Percentiles rank a stretch among this genome's conserved stretches.
These are phyloP conservation scores for Dunaliella salina DNA, from an alignment of 163 green algal genomes.

Conservation along the genomic window DNA sequence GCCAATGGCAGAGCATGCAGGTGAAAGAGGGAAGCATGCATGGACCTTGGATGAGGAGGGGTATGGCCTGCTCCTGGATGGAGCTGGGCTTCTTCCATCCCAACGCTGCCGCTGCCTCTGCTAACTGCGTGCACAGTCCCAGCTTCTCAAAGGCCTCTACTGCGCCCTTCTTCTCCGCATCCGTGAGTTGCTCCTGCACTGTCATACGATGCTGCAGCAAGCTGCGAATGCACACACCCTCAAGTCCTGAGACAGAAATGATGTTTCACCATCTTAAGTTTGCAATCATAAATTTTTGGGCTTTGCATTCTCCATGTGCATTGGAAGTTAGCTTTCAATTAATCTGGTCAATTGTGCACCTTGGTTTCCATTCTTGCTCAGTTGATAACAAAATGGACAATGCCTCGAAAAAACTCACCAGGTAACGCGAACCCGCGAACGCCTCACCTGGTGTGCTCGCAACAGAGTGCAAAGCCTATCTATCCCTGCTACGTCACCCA, in stretches of 20 bases:
- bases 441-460: too few species aligned
- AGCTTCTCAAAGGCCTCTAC: slow-evolving; percentile 67
- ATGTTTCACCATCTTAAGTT: background rate
- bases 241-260: too few species aligned
- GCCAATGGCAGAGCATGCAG: too few species aligned
- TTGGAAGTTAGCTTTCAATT: too few species aligned
- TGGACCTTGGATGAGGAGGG: slow-evolving; percentile 72
- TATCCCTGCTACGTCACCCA: background rate
- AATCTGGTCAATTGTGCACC: too few species aligned
- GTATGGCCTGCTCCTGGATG: slow-evolving; percentile 83
- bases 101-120: slow-evolving; percentile 68
- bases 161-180: slow-evolving; percentile 30
- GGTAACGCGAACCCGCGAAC: background rate
- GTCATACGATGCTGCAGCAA: background rate
- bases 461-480: background rate
- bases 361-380: too few species aligned
- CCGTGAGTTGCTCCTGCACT: slow-evolving; percentile 21
- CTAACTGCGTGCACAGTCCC: slow-evolving; percentile 73
- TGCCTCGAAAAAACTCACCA: background rate
- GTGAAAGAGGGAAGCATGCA: too few species aligned
- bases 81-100: slow-evolving; percentile 76
- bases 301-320: too few species aligned
- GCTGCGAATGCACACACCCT: too few species aligned
- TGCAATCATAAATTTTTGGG: too few species aligned
- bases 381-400: background rate